Evolutionary conservation across 176 grass and related monocot species (phyloP).

Genomic region (Puya raimondii): DNA sequence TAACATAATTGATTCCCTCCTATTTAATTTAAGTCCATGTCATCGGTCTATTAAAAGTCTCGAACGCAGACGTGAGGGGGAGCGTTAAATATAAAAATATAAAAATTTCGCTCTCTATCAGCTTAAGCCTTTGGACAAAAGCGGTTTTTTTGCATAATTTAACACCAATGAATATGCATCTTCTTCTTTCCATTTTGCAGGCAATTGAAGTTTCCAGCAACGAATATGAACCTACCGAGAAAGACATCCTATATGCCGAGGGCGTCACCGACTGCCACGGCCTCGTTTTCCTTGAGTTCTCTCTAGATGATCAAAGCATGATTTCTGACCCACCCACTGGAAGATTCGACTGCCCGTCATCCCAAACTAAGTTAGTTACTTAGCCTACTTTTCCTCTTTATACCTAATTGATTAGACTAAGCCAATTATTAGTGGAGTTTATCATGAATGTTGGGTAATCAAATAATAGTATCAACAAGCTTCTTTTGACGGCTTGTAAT

Average conservation of each 20-base stretch:
- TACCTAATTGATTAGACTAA: background rate
- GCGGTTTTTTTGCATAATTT: too few species aligned
- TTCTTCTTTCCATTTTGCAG: conserved; percentile 1
- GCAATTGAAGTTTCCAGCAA: conserved; percentile 32
- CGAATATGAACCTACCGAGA: conserved; percentile 27
- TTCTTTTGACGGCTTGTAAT: background rate
- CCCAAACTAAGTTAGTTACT: conserved; percentile 17
- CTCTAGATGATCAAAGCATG: conserved; percentile 11
- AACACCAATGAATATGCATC: too few species aligned
- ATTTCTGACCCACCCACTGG: conserved; percentile 5
- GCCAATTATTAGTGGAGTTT: background rate
- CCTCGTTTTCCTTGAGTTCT: conserved; percentile 20
- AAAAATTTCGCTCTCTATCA: too few species aligned
- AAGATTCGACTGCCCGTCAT: conserved; percentile 9
- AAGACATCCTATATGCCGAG: conserved; percentile 23
- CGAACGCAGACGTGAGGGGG: too few species aligned
- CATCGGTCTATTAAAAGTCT: too few species aligned
- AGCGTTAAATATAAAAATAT: too few species aligned
- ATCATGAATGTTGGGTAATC: background rate
- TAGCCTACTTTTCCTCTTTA: background rate
- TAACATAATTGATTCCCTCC: too few species aligned
- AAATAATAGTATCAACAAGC: background rate
- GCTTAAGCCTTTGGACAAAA: too few species aligned
- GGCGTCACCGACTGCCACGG: conserved; percentile 22
- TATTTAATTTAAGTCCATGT: too few species aligned